These are phyloP conservation scores for Magnolia kwangsiensis DNA, from an alignment of 164 flowering plant genomes.

Conservation along the genomic window DNA sequence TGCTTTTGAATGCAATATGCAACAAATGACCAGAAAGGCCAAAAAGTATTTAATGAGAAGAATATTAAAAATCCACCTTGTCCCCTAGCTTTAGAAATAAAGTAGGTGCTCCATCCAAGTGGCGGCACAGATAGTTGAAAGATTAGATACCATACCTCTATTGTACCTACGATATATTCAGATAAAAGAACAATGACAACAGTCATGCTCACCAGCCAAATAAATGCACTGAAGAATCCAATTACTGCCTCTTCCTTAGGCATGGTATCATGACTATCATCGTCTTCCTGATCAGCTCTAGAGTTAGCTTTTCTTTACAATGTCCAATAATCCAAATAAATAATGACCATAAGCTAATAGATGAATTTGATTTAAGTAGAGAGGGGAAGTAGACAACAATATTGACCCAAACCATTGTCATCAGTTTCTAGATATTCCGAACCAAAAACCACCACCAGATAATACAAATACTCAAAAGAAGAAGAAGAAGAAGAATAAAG, in stretches of 20 bases:
- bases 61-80: too few relatives aligned
- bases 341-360: background rate
- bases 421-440: too few relatives aligned
- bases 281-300: constrained; percentile 30
- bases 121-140: too few relatives aligned
- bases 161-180: constrained; percentile 72
- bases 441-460: too few relatives aligned
- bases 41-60: too few relatives aligned
- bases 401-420: too few relatives aligned
- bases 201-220: constrained; percentile 71
- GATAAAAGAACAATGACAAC: constrained; percentile 62
- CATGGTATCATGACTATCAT: constrained; percentile 23
- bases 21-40: too few relatives aligned
- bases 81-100: too few relatives aligned
- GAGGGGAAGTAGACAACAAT: background rate
- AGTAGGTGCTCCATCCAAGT: too few relatives aligned
- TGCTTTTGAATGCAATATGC: too few relatives aligned
- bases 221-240: constrained; percentile 66
- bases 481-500: too few relatives aligned
- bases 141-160: constrained; percentile 49
- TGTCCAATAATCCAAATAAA: background rate
- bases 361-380: background rate
- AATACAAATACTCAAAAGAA: too few relatives aligned
- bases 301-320: background rate
- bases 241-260: constrained; percentile 48